Evolutionary conservation across 257 asterid species (phyloP).

Genomic region (Anisodus tanguticus): DNA sequence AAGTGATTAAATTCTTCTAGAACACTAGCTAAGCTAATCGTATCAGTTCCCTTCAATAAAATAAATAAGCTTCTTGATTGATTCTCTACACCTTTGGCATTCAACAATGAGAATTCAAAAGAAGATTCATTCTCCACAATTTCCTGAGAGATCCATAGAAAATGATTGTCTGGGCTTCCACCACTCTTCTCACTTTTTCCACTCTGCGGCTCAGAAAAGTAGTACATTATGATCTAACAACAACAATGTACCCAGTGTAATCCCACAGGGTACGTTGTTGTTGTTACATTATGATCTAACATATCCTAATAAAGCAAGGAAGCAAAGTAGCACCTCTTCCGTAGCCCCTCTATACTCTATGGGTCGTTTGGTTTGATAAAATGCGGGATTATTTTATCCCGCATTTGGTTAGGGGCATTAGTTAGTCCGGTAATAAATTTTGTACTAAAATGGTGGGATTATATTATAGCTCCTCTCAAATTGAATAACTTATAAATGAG

Average conservation of each 20-base stretch:
- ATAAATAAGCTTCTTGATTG: not conserved
- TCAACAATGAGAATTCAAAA: conserved; percentile 10
- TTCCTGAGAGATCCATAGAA: conserved; percentile 1
- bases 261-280: too few relatives aligned
- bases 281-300: not conserved
- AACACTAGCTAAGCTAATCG: not conserved
- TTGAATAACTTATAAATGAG: not conserved
- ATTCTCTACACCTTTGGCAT: not conserved
- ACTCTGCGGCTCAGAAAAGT: not conserved
- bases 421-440: not conserved
- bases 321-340: too few relatives aligned
- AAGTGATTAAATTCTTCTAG: not conserved
- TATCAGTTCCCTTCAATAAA: not conserved
- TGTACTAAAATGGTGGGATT: not conserved
- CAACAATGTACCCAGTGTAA: too few relatives aligned
- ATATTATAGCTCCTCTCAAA: not conserved
- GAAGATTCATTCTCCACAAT: not conserved
- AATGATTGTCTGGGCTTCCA: conserved; percentile 19
- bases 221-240: not conserved
- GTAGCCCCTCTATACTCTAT: too few relatives aligned
- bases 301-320: too few relatives aligned
- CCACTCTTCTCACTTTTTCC: not conserved
- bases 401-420: not conserved
- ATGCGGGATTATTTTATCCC: not conserved
- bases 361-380: not conserved